Base-by-base conservation (phyloP, 2,329 filamentous ascomycete species). In the Neonectria magnoliae region DNA sequence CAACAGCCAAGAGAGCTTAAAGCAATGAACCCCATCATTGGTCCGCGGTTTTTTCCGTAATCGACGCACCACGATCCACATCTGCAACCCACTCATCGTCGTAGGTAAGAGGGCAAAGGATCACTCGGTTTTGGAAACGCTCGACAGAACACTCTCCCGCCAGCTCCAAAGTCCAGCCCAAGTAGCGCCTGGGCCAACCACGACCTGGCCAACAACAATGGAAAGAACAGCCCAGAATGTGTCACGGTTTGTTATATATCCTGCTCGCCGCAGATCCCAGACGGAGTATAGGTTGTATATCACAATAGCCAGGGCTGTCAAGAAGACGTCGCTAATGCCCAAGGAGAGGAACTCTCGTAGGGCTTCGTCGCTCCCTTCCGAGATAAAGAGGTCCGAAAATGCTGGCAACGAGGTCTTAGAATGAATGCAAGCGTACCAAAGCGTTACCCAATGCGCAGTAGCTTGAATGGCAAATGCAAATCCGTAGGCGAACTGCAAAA, bases 151-250 rank as follows among this genome's bases (percentile, higher is more conserved):
- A 54, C 33, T 31, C 44, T 76, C 73, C 1, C 73, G 66, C 71
- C 72, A 76, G 13, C 62, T 64, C 70, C 73, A 76, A 3, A 74
- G 54, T 0, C 62, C 73, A 10, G 64, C 59, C 65, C 69, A 72
- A 20, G 72, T 67, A 0, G 74, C 70, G 2, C 68, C 67, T 2
- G 72, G 66, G 0, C 74, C 73, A 31, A 72, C 62, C 3, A 72
- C 5, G 5, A 68, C 25, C 5, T 67, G 59, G 0, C 69, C 68
- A 1, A 48, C 4, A 14, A 69, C 4, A 2, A 70, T 41, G 5
- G 25, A 18, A 2, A 44, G 25, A 2, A 51, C 51, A 0, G 64
- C 63, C 25, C n/a, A 41, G 1, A 66, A 16, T 1, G 66, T 68
- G 1, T 57, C 36, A 5, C 9, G 9, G 2, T 66, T 73, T 16